Conservation (phyloP, 2,329 filamentous ascomycete genomes). For the Penicillium fuscoglaucum region DNA sequence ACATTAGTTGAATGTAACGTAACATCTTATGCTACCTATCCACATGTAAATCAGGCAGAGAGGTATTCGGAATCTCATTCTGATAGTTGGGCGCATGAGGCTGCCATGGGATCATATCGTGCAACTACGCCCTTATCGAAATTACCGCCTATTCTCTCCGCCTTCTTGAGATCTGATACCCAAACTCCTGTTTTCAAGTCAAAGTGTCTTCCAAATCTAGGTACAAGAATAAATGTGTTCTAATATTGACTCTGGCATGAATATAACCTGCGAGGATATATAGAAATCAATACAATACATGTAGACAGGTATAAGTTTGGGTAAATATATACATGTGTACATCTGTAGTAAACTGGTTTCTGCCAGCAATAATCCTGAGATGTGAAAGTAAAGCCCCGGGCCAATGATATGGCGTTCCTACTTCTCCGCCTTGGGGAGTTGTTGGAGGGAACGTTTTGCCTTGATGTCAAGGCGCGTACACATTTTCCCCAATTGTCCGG, state of each 20-base stretch:
- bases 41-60: not conserved
- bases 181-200: not conserved
- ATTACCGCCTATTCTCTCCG: slow-evolving; percentile 14
- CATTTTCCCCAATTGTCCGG: slow-evolving; percentile 11
- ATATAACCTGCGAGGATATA: not conserved
- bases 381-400: not conserved
- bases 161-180: slow-evolving; percentile 1
- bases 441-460: slow-evolving; percentile 3
- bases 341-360: not conserved
- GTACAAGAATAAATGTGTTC: not conserved
- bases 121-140: slow-evolving; percentile 6
- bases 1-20: slow-evolving; percentile 7
- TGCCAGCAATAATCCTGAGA: not conserved
- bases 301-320: not conserved
- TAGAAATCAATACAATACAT: not conserved
- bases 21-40: not conserved
- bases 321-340: too few relatives aligned
- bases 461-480: slow-evolving; percentile 9
- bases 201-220: too few relatives aligned
- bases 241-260: not conserved
- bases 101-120: slow-evolving; percentile 20
- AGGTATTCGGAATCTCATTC: not conserved
- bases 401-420: not conserved
- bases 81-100: slow-evolving; percentile 13
- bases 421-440: slow-evolving; percentile 1